These are phyloP conservation scores for Polygonum maritimum DNA, from an alignment of 148 eudicot species.

Conservation along the genomic window DNA sequence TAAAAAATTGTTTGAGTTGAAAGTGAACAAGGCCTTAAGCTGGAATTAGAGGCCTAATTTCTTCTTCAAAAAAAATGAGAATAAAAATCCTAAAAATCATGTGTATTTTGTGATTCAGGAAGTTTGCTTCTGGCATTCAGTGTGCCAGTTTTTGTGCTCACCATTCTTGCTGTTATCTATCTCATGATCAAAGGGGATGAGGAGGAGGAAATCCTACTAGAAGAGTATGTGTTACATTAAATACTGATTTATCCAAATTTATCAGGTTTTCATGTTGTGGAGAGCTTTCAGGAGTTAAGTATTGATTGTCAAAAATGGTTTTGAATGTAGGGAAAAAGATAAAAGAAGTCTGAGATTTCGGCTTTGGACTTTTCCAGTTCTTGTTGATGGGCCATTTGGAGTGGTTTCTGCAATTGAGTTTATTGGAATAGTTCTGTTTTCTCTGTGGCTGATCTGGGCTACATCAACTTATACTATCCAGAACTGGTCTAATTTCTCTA, in stretches of 20 bases:
- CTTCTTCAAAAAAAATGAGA: too few species aligned
- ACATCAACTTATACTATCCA: constrained; percentile 23
- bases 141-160: constrained; percentile 55
- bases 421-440: constrained; percentile 51
- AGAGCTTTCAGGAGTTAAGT: background rate
- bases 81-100: background rate
- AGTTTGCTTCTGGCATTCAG: constrained; percentile 44
- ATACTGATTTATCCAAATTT: background rate
- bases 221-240: constrained; percentile 35
- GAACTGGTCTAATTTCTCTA: constrained; percentile 22
- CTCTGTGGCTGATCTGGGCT: constrained; percentile 50
- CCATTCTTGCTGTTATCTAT: constrained; percentile 51
- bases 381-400: constrained; percentile 85
- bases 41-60: too few species aligned
- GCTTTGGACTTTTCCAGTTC: constrained; percentile 82
- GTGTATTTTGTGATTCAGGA: constrained; percentile 37
- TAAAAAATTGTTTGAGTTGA: too few species aligned
- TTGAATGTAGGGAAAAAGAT: constrained; percentile 40
- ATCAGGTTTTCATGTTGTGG: background rate
- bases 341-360: constrained; percentile 39
- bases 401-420: constrained; percentile 80
- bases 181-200: constrained; percentile 45
- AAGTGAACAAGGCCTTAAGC: too few species aligned
- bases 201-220: constrained; percentile 20
- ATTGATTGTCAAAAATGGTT: background rate